These are phyloP conservation scores for Phyllosticta capitalensis DNA, from an alignment of 2,329 filamentous ascomycete genomes.

Conservation along the genomic window DNA sequence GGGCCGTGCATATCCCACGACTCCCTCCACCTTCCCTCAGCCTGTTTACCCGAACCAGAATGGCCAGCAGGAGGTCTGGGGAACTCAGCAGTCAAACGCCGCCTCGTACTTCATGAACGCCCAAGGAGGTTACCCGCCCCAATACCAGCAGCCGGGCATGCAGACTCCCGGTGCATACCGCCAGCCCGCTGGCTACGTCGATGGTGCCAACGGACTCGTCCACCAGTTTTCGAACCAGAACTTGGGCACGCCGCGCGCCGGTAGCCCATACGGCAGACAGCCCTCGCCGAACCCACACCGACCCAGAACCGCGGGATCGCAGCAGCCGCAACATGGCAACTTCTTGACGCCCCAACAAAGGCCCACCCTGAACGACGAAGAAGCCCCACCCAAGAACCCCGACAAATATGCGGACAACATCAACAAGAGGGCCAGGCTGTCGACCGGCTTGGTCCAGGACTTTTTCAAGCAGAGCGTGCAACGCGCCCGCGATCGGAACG, in stretches of 20 bases:
- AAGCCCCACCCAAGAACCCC: conserved; percentile 68
- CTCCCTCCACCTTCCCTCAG: conserved; percentile 92
- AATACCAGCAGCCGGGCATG: conserved; percentile 36
- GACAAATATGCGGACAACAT: conserved; percentile 85
- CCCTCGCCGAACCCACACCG: conserved; percentile 60
- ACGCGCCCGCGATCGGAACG: conserved; percentile 86
- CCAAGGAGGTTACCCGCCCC: conserved; percentile 37
- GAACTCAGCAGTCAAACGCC: conserved; percentile 35
- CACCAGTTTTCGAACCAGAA: conserved; percentile 98
- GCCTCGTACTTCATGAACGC: conserved; percentile 43
- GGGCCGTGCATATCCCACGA: conserved; percentile 50
- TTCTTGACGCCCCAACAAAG: conserved; percentile 60
- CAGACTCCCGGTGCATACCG: conserved; percentile 45
- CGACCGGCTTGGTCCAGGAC: conserved; percentile 55
- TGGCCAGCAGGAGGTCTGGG: conserved; percentile 53
- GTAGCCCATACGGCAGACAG: conserved; percentile 58
- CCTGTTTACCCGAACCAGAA: conserved; percentile 60
- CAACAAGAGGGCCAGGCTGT: conserved; percentile 59
- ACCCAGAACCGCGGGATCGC: conserved; percentile 71
- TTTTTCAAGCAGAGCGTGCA: conserved; percentile 99
- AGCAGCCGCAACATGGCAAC: conserved; percentile 50
- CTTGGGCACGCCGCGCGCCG: conserved; percentile 60
- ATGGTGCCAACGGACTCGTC: conserved; percentile 81
- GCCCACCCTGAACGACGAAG: conserved; percentile 47
- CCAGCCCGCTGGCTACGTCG: conserved; percentile 55